Evolutionary conservation across 2,329 filamentous ascomycete genomes (phyloP).

Genomic region (Aspergillus terreus): DNA sequence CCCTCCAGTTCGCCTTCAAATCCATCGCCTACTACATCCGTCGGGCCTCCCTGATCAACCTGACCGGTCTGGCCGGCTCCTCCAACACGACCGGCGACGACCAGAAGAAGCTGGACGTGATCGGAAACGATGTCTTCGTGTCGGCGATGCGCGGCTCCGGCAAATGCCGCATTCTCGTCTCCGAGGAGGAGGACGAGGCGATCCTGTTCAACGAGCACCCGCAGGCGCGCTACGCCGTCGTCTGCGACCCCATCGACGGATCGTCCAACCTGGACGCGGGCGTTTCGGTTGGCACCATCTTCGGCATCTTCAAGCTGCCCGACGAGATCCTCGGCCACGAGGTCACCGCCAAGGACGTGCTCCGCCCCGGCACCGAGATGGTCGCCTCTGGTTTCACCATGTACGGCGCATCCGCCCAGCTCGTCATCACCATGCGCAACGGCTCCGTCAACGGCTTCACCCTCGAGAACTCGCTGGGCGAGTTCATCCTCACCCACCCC

Average conservation of each 20-base stretch:
- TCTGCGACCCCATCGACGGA: constrained; percentile 96
- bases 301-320: constrained; percentile 84
- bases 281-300: constrained; percentile 97
- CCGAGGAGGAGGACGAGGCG: constrained; percentile 91
- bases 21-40: constrained; percentile 99
- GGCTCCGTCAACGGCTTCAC: constrained; percentile 96
- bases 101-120: constrained; percentile 99
- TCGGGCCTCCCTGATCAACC: constrained; percentile 88
- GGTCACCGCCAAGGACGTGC: constrained; percentile 65
- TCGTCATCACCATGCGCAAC: constrained; percentile 95
- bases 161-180: constrained; percentile 88
- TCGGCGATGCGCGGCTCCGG: constrained; percentile 90
- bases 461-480: constrained; percentile 90
- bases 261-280: constrained; percentile 96
- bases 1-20: constrained; percentile 99
- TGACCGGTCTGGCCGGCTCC: constrained; percentile 90
- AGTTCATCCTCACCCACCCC: constrained; percentile 98
- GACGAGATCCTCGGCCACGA: constrained; percentile 61
- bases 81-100: constrained; percentile 96
- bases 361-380: constrained; percentile 85
- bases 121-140: constrained; percentile 97
- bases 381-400: constrained; percentile 98
- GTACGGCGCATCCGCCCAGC: constrained; percentile 95
- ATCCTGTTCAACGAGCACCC: constrained; percentile 79
- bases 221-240: constrained; percentile 81